Conservation (phyloP, 164 flowering plant genomes). For the Stephania yunnanensis region DNA sequence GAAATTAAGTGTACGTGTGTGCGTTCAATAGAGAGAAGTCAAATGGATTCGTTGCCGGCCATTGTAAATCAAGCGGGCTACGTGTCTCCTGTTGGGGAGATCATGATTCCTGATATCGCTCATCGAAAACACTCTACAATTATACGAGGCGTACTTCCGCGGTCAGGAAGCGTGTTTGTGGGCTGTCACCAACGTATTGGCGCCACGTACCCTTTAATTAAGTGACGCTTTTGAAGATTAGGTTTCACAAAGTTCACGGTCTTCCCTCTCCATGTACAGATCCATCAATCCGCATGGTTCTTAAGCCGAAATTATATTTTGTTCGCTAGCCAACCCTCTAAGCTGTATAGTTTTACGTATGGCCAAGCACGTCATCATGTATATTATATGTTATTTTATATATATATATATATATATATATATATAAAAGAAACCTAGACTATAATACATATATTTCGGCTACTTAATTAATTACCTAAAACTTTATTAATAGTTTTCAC, state of each 20-base stretch:
- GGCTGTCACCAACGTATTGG: background rate
- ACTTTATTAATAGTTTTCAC: too few relatives aligned
- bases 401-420: too few relatives aligned
- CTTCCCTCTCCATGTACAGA: background rate
- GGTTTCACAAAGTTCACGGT: background rate
- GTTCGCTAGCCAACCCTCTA: background rate
- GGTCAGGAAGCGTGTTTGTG: background rate
- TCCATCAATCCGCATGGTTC: too few relatives aligned
- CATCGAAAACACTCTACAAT: background rate
- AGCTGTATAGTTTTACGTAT: background rate
- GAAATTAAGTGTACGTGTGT: background rate
- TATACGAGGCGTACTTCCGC: background rate
- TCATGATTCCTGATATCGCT: background rate
- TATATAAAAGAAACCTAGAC: too few relatives aligned
- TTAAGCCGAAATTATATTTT: background rate
- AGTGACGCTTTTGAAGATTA: background rate
- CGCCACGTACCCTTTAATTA: background rate
- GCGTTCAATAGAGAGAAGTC: conserved; percentile 22
- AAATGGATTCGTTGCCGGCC: conserved; percentile 42
- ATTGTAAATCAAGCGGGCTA: conserved; percentile 12
- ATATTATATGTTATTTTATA: background rate
- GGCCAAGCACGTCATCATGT: background rate
- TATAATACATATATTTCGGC: too few relatives aligned
- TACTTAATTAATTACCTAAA: too few relatives aligned
- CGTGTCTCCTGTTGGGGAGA: conserved; percentile 22